A percentile compares a stretch with the other conserved stretches of the same genome.
phyloP scores from a whole-genome alignment of 2,329 filamentous ascomycete genomes.

The Trichoderma guizhouense region DNA sequence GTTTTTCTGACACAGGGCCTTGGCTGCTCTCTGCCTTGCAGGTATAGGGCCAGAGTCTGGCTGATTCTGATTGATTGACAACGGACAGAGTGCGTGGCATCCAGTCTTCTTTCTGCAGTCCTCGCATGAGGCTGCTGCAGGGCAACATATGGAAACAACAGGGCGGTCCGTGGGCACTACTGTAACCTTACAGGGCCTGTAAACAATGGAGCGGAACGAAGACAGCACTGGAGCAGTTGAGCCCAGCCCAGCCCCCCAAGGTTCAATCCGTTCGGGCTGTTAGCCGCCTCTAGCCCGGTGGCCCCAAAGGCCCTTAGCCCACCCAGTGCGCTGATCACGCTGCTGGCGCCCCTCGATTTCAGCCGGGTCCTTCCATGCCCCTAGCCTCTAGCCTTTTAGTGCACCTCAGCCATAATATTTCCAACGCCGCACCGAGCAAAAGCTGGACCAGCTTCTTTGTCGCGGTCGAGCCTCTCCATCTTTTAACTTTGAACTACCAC shows the following conservation, averaged over 20 bases:
- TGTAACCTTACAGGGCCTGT: background rate
- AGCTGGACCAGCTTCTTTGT: constrained; percentile 3
- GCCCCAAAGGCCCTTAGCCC: background rate
- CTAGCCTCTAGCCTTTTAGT: background rate
- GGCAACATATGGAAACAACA: background rate
- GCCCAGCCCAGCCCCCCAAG: background rate
- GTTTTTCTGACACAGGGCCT: background rate
- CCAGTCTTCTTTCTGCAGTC: background rate
- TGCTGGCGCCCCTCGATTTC: constrained; percentile 8
- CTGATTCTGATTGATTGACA: background rate
- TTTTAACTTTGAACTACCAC: constrained; percentile 5
- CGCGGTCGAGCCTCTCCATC: constrained; percentile 2
- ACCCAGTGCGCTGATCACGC: constrained; percentile 3
- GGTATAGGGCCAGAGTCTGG: background rate
- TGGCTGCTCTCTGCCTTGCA: background rate
- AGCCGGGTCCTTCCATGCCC: background rate
- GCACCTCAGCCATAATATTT: background rate
- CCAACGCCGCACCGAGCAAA: background rate
- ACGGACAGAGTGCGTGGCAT: background rate
- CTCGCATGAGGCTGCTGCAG: background rate
- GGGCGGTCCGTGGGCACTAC: background rate
- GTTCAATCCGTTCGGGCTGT: background rate
- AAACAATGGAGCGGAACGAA: background rate
- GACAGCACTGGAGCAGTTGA: background rate
- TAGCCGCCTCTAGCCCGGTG: background rate